A percentile compares a stretch with the other conserved stretches of the same genome.
These are phyloP conservation scores for Tulasnella sp. DNA, from an alignment of 768 basidiomycete genomes.

Conservation along the genomic window DNA sequence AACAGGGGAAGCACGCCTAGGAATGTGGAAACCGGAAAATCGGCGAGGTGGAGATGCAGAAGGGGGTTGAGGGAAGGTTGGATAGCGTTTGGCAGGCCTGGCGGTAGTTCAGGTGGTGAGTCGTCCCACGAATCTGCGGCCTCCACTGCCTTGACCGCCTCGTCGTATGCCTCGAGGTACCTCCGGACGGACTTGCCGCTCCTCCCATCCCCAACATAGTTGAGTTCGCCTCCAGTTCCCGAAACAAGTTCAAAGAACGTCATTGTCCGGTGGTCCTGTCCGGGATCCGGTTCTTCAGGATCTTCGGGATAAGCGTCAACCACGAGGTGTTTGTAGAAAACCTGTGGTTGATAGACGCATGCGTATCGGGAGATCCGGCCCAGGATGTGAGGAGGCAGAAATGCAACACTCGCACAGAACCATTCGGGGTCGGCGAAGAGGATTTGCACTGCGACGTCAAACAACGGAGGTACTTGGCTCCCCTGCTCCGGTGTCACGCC, in stretches of 20 bases:
- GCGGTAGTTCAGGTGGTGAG: background rate
- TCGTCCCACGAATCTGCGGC: constrained; percentile 15
- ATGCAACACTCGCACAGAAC: background rate
- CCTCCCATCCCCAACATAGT: constrained; percentile 10
- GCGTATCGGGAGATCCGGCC: background rate
- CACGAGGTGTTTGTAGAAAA: background rate
- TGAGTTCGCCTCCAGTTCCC: constrained; percentile 1
- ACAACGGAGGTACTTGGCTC: background rate
- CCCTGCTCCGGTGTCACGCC: background rate
- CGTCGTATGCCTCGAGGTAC: constrained; percentile 9
- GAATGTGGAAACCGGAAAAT: constrained; percentile 5
- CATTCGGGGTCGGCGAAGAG: background rate
- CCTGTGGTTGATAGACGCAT: background rate
- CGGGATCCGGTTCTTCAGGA: background rate
- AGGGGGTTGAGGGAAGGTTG: constrained; percentile 1
- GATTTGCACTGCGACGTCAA: background rate
- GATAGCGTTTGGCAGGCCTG: background rate
- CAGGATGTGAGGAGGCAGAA: constrained; percentile 13
- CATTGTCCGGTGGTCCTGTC: background rate
- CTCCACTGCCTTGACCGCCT: background rate
- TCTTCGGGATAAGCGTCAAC: background rate
- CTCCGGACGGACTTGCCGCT: background rate
- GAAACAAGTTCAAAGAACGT: constrained; percentile 10
- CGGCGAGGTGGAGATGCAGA: background rate
- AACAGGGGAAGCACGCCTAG: background rate